Conservation (phyloP, 140 eudicot species). For the Anethum foeniculum region DNA sequence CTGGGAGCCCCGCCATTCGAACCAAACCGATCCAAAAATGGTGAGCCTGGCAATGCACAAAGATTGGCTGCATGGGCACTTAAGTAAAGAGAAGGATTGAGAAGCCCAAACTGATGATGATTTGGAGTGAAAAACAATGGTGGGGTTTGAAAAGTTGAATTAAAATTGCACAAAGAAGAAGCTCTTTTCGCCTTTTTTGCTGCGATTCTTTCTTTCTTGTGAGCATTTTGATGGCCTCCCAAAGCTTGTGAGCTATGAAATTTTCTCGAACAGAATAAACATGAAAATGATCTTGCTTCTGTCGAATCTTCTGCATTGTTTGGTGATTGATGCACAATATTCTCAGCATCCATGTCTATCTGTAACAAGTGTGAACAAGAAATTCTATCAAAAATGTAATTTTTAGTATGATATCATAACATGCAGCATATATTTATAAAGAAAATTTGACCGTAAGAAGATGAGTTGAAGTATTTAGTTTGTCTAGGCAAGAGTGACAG, state of each 20-base stretch:
- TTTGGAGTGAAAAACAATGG: conserved; percentile 44
- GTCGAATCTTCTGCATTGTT: conserved; percentile 26
- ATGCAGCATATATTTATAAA: not conserved
- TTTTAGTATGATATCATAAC: not conserved
- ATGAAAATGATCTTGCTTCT: conserved; percentile 56
- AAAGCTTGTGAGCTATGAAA: conserved; percentile 91
- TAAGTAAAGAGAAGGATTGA: conserved; percentile 55
- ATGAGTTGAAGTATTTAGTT: not conserved
- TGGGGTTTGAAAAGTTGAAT: conserved; percentile 37
- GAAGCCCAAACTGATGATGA: conserved; percentile 34
- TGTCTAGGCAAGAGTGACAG: conserved; percentile 16
- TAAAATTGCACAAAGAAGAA: conserved; percentile 22
- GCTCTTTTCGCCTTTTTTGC: conserved; percentile 66
- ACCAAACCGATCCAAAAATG: conserved; percentile 18
- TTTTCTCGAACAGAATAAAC: conserved; percentile 81
- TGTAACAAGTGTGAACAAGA: not conserved
- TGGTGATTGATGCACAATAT: conserved; percentile 19
- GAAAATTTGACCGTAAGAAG: conserved; percentile 8
- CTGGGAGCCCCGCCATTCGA: conserved; percentile 28
- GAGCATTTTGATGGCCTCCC: conserved; percentile 98
- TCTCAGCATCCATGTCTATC: conserved; percentile 50
- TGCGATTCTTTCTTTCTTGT: conserved; percentile 83
- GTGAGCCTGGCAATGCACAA: conserved; percentile 42
- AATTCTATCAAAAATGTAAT: not conserved
- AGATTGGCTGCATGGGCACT: conserved; percentile 52